phyloP scores from a whole-genome alignment of 352 stramenopile genomes.

The Globisporangium radiosum region DNA sequence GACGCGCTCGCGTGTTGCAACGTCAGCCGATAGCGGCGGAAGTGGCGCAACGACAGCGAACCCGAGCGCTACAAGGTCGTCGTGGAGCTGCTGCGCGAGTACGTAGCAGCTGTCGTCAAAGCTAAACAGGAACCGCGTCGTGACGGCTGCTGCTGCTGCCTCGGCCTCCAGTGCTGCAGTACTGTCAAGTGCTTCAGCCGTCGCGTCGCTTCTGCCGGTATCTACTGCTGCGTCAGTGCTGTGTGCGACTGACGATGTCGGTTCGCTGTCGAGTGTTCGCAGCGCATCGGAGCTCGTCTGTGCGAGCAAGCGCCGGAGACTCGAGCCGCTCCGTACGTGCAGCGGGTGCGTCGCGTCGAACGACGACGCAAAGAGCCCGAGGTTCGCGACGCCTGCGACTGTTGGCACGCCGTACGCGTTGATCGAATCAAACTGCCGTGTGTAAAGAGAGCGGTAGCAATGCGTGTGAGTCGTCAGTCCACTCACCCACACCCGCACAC shows the following conservation, averaged over 20 bases:
- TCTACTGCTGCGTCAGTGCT: neutral
- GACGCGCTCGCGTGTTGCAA: neutral
- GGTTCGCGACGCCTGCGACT: constrained; percentile 49
- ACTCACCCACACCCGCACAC: neutral
- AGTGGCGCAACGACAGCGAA: constrained; percentile 39
- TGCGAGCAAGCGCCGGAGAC: constrained; percentile 32
- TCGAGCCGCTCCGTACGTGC: constrained; percentile 25
- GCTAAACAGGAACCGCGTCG: constrained; percentile 55
- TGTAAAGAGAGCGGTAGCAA: neutral
- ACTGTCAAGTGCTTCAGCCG: neutral
- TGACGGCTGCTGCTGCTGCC: neutral
- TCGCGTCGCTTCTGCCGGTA: neutral
- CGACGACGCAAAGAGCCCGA: constrained; percentile 34
- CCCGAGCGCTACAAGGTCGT: constrained; percentile 36
- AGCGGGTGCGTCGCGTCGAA: constrained; percentile 25
- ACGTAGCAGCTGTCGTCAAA: constrained; percentile 59
- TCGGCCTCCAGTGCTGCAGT: neutral
- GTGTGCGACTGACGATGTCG: neutral
- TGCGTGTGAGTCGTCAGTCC: neutral
- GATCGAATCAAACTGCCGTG: constrained; percentile 57
- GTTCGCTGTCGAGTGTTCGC: constrained; percentile 10
- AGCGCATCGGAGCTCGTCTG: constrained; percentile 15
- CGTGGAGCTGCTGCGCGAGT: constrained; percentile 41
- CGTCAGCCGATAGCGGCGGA: constrained; percentile 5
- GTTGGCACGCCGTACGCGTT: constrained; percentile 51